phyloP scores from a whole-genome alignment of 106 monocot species.

The Dendrobium officinale region DNA sequence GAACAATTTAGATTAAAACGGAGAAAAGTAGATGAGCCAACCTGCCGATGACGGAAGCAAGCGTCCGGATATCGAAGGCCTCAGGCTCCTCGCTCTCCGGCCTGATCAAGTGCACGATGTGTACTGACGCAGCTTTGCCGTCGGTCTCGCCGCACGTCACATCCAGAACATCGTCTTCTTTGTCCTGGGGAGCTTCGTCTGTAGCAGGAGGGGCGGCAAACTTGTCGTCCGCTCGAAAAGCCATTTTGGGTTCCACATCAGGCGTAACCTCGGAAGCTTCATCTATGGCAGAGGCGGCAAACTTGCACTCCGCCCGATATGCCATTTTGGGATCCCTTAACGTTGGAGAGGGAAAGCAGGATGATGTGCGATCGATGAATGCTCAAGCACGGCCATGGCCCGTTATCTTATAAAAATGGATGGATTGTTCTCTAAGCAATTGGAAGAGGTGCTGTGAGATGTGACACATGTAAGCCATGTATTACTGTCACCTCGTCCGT shows the following conservation, averaged over 20 bases:
- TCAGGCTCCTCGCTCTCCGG: slow-evolving; percentile 30
- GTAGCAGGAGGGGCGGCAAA: not conserved
- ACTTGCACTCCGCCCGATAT: not conserved
- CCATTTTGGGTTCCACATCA: too few relatives aligned
- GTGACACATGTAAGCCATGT: too few relatives aligned
- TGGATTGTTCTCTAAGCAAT: too few relatives aligned
- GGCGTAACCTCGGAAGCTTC: too few relatives aligned
- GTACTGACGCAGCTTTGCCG: slow-evolving; percentile 16
- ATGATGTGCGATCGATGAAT: too few relatives aligned
- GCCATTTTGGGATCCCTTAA: too few relatives aligned
- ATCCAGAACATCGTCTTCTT: not conserved
- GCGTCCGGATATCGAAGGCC: slow-evolving; percentile 37
- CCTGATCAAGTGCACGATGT: slow-evolving; percentile 25
- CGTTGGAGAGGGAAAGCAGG: too few relatives aligned
- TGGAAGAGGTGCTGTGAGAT: too few relatives aligned
- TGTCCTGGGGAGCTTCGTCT: not conserved
- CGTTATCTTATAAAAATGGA: too few relatives aligned
- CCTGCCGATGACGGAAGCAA: slow-evolving; percentile 56
- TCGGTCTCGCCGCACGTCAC: not conserved
- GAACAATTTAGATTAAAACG: not conserved
- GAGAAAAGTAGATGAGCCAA: not conserved
- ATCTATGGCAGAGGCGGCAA: not conserved
- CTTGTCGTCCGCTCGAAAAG: not conserved
- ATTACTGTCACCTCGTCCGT: too few relatives aligned
- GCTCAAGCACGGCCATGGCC: too few relatives aligned